These are phyloP conservation scores for Shiraia bambusicola DNA, from an alignment of 2,329 filamentous ascomycete species.

Conservation along the genomic window DNA sequence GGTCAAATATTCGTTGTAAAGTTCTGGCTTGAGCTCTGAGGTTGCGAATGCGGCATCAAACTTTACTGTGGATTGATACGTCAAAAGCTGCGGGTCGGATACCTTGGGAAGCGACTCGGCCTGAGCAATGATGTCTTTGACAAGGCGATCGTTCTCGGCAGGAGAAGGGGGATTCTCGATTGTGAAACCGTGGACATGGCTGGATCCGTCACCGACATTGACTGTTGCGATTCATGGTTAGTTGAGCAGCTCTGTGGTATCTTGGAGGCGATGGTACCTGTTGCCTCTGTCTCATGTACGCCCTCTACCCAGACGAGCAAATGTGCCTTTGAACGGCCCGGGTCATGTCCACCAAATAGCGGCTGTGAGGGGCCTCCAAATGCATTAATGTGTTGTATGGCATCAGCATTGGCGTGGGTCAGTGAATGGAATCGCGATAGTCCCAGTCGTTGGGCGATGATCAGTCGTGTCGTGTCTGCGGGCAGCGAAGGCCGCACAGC, in stretches of 20 bases:
- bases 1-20: constrained; percentile 36
- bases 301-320: constrained; percentile 47
- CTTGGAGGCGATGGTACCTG: constrained; percentile 28
- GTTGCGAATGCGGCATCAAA: constrained; percentile 21
- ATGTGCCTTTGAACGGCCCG: constrained; percentile 25
- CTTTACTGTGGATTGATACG: constrained; percentile 28
- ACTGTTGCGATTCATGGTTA: constrained; percentile 22
- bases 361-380: constrained; percentile 46
- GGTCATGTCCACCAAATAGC: constrained; percentile 42
- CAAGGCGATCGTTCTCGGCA: constrained; percentile 39
- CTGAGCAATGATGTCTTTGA: constrained; percentile 41
- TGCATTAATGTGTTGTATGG: constrained; percentile 50
- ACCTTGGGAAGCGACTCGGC: constrained; percentile 33
- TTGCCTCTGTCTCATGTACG: constrained; percentile 33
- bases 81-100: constrained; percentile 27
- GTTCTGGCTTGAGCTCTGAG: constrained; percentile 16
- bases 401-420: constrained; percentile 43
- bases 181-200: constrained; percentile 28
- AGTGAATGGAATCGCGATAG: constrained; percentile 52
- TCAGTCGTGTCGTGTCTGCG: constrained; percentile 51
- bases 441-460: constrained; percentile 54
- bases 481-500: constrained; percentile 31
- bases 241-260: background rate
- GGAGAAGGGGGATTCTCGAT: constrained; percentile 36
- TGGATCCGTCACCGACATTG: constrained; percentile 21